These are phyloP conservation scores for Paspalum vaginatum DNA, from an alignment of 176 grass and related monocot genomes.

Conservation along the genomic window DNA sequence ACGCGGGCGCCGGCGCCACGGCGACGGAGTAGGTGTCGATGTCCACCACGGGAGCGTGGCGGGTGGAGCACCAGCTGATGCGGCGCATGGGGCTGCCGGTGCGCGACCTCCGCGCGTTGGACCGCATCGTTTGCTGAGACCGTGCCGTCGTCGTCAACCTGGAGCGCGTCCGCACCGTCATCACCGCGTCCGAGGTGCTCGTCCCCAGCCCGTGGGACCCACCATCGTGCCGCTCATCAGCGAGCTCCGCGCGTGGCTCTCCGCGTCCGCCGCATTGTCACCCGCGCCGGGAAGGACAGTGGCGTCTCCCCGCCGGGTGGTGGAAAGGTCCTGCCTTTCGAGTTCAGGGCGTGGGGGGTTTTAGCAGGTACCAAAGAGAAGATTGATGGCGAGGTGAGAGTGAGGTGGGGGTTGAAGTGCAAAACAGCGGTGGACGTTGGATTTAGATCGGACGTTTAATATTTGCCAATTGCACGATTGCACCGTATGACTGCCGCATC, in stretches of 20 bases:
- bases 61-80: background rate
- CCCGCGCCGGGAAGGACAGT: background rate
- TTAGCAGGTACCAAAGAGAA: too few relatives aligned
- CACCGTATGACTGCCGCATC: too few relatives aligned
- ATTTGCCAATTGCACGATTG: too few relatives aligned
- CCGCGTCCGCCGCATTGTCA: background rate
- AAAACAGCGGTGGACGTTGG: too few relatives aligned
- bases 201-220: background rate
- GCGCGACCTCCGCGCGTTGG: constrained; percentile 8
- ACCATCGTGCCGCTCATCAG: background rate
- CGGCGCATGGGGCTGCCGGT: background rate
- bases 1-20: background rate
- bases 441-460: too few relatives aligned
- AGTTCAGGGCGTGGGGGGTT: constrained; percentile 19
- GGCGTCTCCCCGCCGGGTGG: background rate
- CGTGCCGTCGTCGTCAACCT: constrained; percentile 26
- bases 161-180: constrained; percentile 19
- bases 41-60: background rate
- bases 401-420: too few relatives aligned
- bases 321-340: background rate
- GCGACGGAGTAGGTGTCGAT: background rate
- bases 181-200: constrained; percentile 20
- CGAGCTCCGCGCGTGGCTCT: background rate
- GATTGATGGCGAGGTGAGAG: too few relatives aligned
- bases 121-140: background rate